Base-by-base conservation (phyloP, 495 filamentous ascomycete genomes). In the Rhypophila decipiens region DNA sequence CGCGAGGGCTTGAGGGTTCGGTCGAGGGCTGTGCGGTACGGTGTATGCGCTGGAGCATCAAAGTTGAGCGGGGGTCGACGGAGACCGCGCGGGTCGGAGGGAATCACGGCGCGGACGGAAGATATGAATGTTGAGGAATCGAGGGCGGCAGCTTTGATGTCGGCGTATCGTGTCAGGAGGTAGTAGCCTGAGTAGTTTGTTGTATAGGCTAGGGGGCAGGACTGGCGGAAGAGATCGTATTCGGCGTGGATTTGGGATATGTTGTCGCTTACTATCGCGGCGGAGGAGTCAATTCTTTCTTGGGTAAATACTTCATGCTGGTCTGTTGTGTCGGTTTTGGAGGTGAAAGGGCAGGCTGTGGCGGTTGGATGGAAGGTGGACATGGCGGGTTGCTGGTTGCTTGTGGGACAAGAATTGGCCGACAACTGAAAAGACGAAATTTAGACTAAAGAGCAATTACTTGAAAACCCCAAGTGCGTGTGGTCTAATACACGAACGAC, bases 151-250 rank as follows among this genome's bases (percentile, higher is more conserved):
- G 39, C 15, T 24, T 50, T 50, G 40, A 46, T 38, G 42, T 51
- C 42, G 31, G 39, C 35, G 49, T 51, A 51, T 17, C 49, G 49
- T 15, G 49, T 51, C 35, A 51, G 19, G 34, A 47, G 49, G 19
- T 38, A 47, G 43, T 51, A 51, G 17, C 49, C 49, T 12, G 27
- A 22, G 43, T 51, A 51, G 12, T 46, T 21, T 1, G 17, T 47
- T 13, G 49, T 51, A 43, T 40, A 41, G 19, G 42, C 43, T 9
- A 51, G 12, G 23, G 49, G 49, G 19, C 49, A 51, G n/a, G 17
- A 29, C 3, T 40, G 15, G 35, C 49, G 49, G 23, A 51, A 45
- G 24, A 40, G 20, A 24, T 45, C 41, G 35, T 51, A 51, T 23
- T 51, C 49, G 4, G 13, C 10, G 49, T 47, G 42, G 36, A 51